phyloP scores from a whole-genome alignment of 345 rosid genomes.

The Syzygium jambos region DNA sequence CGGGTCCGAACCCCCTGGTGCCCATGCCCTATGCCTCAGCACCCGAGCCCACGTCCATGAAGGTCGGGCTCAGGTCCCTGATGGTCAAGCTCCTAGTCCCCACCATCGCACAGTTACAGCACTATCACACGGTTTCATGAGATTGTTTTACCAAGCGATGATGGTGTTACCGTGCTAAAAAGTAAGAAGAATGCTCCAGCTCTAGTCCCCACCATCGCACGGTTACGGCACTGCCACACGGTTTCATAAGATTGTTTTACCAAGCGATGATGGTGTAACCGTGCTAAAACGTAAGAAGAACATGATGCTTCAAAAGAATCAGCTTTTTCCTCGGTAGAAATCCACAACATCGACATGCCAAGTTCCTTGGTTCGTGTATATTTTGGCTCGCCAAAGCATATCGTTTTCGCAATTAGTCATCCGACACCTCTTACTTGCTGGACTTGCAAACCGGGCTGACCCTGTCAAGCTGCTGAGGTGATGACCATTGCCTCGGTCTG shows the following conservation, averaged over 20 bases:
- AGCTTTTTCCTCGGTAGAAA: neutral
- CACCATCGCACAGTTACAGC: too few species aligned
- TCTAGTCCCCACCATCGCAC: too few species aligned
- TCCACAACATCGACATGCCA: neutral
- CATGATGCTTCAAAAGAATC: neutral
- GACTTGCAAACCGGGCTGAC: neutral
- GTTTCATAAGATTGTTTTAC: too few species aligned
- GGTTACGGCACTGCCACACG: too few species aligned
- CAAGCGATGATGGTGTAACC: too few species aligned
- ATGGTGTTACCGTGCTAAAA: neutral
- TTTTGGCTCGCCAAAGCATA: neutral
- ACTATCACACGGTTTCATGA: too few species aligned
- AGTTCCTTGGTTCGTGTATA: neutral
- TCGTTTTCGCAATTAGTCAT: neutral
- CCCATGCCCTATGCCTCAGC: too few species aligned
- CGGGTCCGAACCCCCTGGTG: too few species aligned
- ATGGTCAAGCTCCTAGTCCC: too few species aligned
- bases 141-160: too few species aligned
- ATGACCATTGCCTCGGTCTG: neutral
- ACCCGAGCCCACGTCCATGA: too few species aligned
- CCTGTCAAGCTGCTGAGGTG: neutral
- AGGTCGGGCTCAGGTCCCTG: too few species aligned
- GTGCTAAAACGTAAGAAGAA: neutral
- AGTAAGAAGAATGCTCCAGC: neutral
- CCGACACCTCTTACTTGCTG: neutral